Percentiles rank a stretch among this genome's conserved stretches.
Conservation (phyloP, 202 grass and related monocot species). For the Schoenoplectus tabernaemontani region DNA sequence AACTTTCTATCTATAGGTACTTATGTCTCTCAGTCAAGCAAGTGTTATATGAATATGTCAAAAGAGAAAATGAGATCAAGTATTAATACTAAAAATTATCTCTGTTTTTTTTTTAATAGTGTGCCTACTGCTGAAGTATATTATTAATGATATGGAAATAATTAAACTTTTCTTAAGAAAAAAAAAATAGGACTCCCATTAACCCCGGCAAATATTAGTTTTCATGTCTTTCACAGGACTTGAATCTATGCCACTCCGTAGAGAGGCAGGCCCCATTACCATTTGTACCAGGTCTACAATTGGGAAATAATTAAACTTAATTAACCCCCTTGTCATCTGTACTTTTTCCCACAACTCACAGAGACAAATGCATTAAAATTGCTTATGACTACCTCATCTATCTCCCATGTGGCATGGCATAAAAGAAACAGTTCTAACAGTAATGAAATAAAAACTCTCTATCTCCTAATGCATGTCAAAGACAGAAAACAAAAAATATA, state of each 20-base stretch:
- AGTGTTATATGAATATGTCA: too few species aligned
- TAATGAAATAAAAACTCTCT: neutral
- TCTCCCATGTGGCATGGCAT: neutral
- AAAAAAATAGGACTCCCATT: too few species aligned
- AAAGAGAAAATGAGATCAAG: too few species aligned
- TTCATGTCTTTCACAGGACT: too few species aligned
- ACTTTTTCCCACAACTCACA: neutral
- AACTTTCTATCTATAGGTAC: too few species aligned
- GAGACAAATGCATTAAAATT: neutral
- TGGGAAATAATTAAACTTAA: neutral
- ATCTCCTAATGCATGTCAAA: neutral
- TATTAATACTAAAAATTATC: neutral
- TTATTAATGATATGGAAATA: too few species aligned
- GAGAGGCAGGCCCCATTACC: too few species aligned
- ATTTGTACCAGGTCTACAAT: too few species aligned
- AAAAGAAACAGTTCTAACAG: neutral
- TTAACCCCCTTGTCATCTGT: neutral
- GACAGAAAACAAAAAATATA: neutral
- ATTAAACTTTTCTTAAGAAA: too few species aligned
- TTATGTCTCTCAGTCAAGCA: too few species aligned
- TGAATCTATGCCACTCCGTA: too few species aligned
- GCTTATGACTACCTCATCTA: neutral
- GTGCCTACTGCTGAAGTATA: neutral
- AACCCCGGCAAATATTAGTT: too few species aligned
- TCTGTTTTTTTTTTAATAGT: neutral